Percentiles rank a stretch among this genome's conserved stretches.
These are phyloP conservation scores for Euphorbia corollata DNA, from an alignment of 441 rosid genomes.

Conservation along the genomic window DNA sequence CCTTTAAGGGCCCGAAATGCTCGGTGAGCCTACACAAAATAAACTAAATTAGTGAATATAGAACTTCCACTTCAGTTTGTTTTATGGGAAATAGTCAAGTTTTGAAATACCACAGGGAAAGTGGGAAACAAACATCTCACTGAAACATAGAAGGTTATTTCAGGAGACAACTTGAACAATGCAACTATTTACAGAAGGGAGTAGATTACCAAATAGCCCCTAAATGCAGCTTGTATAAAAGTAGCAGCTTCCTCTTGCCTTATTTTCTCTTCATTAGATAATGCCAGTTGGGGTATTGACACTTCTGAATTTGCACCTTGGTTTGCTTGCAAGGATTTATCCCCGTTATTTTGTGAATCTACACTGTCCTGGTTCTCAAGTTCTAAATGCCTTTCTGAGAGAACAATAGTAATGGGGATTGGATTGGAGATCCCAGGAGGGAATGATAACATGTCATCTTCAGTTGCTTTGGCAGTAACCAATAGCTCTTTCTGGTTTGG, in stretches of 20 bases:
- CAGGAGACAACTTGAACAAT: neutral
- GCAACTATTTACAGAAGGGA: constrained; percentile 3
- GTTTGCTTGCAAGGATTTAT: constrained; percentile 24
- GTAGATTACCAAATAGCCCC: constrained; percentile 82
- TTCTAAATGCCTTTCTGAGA: constrained; percentile 35
- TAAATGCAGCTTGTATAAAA: constrained; percentile 76
- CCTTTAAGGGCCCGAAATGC: constrained; percentile 68
- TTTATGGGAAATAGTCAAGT: neutral
- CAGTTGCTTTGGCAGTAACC: constrained; percentile 48
- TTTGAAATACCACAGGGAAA: neutral
- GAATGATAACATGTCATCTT: constrained; percentile 39
- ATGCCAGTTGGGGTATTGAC: constrained; percentile 19
- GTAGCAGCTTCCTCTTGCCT: constrained; percentile 62
- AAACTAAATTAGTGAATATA: constrained; percentile 28
- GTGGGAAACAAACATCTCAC: neutral
- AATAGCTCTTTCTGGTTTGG: constrained; percentile 40
- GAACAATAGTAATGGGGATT: constrained; percentile 20
- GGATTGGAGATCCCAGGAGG: constrained; percentile 37
- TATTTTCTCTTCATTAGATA: constrained; percentile 41
- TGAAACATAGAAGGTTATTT: neutral
- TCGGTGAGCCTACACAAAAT: constrained; percentile 48
- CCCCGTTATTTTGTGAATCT: constrained; percentile 33
- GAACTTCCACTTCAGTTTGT: constrained; percentile 16
- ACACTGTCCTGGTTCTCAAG: constrained; percentile 37
- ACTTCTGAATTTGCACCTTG: constrained; percentile 31